Evolutionary conservation across 2,329 filamentous ascomycete species (phyloP).

Genomic region (Dactylellina cionopaga): DNA sequence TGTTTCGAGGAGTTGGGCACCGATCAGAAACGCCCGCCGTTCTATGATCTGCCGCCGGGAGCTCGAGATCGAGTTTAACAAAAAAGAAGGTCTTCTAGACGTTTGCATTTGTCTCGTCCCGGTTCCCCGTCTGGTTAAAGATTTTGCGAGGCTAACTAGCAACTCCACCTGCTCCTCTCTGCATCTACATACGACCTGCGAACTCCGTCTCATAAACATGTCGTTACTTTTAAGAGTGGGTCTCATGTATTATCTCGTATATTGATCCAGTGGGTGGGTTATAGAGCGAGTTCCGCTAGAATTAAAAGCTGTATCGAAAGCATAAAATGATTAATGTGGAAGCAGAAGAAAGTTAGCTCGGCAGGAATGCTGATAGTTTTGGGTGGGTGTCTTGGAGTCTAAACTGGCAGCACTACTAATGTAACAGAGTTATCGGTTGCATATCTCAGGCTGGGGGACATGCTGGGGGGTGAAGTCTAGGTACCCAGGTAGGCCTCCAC

Average conservation of each 20-base stretch:
- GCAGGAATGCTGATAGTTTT: background rate
- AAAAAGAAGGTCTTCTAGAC: conserved; percentile 19
- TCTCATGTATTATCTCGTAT: background rate
- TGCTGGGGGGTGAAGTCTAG: background rate
- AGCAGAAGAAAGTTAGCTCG: background rate
- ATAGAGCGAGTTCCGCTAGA: conserved; percentile 2
- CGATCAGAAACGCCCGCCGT: conserved; percentile 15
- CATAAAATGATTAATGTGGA: background rate
- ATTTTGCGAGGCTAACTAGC: too few relatives aligned
- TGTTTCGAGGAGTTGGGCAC: conserved; percentile 6
- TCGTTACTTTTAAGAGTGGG: background rate
- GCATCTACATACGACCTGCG: too few relatives aligned
- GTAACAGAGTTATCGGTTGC: background rate
- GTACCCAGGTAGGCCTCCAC: conserved; percentile 28
- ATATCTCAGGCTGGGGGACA: background rate
- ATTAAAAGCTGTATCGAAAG: background rate
- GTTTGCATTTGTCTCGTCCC: conserved; percentile 46
- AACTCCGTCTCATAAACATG: too few relatives aligned
- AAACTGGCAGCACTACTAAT: background rate
- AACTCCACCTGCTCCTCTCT: conserved; percentile 6
- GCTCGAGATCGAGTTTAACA: conserved; percentile 16
- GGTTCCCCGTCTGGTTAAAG: conserved; percentile 43
- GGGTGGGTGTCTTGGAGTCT: background rate
- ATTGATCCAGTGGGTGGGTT: conserved; percentile 2
- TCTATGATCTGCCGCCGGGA: conserved; percentile 32